phyloP scores from a whole-genome alignment of 1,139 yeast species.

The Arxiozyma slooffiae region DNA sequence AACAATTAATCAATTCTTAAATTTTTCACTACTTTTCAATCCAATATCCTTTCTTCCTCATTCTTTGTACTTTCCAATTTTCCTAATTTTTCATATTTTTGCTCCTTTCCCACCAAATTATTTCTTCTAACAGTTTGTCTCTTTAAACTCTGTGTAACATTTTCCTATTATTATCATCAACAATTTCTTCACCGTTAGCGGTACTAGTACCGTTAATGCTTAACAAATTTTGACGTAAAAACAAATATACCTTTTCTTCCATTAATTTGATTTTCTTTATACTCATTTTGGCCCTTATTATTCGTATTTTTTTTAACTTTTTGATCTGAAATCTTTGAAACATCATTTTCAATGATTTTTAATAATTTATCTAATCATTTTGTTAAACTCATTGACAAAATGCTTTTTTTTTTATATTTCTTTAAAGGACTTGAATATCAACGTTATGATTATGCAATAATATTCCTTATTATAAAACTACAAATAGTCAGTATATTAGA shows the following conservation, averaged over 20 bases:
- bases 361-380: slow-evolving; percentile 11
- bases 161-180: background rate
- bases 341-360: slow-evolving; percentile 5
- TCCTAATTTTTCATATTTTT: slow-evolving; percentile 7
- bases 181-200: background rate
- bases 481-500: slow-evolving; percentile 13
- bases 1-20: slow-evolving; percentile 10
- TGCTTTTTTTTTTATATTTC: slow-evolving; percentile 7
- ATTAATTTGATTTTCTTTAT: background rate
- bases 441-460: slow-evolving; percentile 60
- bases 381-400: slow-evolving; percentile 14
- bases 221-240: background rate
- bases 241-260: slow-evolving; percentile 1
- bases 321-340: slow-evolving; percentile 3
- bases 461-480: slow-evolving; percentile 18
- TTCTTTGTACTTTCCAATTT: slow-evolving; percentile 6
- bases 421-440: slow-evolving; percentile 55
- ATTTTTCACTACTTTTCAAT: slow-evolving; percentile 6
- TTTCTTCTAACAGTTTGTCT: slow-evolving; percentile 8
- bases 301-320: too few species aligned
- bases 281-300: too few species aligned
- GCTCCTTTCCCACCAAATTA: slow-evolving; percentile 1
- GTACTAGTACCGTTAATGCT: background rate
- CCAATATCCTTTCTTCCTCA: slow-evolving; percentile 1
- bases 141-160: slow-evolving; percentile 6